Percentiles rank a stretch among this genome's conserved stretches.
These are phyloP conservation scores for Reutealis trisperma DNA, from an alignment of 345 rosid species.

Conservation along the genomic window DNA sequence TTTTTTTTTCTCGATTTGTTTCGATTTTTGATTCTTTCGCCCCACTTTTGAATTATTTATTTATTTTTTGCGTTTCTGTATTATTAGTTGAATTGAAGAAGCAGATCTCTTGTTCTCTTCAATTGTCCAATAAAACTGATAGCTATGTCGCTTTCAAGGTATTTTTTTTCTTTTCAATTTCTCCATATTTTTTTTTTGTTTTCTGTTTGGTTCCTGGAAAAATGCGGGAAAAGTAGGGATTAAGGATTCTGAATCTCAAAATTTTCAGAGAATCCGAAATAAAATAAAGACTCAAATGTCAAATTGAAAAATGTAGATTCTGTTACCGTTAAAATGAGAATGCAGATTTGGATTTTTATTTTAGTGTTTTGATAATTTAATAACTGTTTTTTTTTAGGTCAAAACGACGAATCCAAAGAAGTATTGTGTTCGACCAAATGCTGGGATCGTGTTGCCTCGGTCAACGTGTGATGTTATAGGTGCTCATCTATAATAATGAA, in stretches of 20 bases:
- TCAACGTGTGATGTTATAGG: conserved; percentile 69
- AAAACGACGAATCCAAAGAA: conserved; percentile 84
- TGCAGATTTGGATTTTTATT: not conserved
- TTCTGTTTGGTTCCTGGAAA: conserved; percentile 26
- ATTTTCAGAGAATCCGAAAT: not conserved
- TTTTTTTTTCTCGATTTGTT: not conserved
- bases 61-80: conserved; percentile 10
- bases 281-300: not conserved
- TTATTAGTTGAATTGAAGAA: conserved; percentile 74
- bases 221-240: not conserved
- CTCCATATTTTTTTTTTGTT: not conserved
- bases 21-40: not conserved
- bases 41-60: not conserved
- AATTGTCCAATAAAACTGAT: conserved; percentile 65
- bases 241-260: not conserved
- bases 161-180: not conserved
- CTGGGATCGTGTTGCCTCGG: conserved; percentile 70
- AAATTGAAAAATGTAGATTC: conserved; percentile 7
- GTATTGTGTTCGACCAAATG: conserved; percentile 80
- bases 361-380: not conserved
- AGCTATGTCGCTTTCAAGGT: conserved; percentile 81
- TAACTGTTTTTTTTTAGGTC: conserved; percentile 49
- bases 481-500: conserved; percentile 11
- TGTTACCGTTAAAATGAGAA: not conserved
- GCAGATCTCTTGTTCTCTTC: conserved; percentile 87